These are phyloP conservation scores for Sarcodon aspratus DNA, from an alignment of 768 basidiomycete species.

Conservation along the genomic window DNA sequence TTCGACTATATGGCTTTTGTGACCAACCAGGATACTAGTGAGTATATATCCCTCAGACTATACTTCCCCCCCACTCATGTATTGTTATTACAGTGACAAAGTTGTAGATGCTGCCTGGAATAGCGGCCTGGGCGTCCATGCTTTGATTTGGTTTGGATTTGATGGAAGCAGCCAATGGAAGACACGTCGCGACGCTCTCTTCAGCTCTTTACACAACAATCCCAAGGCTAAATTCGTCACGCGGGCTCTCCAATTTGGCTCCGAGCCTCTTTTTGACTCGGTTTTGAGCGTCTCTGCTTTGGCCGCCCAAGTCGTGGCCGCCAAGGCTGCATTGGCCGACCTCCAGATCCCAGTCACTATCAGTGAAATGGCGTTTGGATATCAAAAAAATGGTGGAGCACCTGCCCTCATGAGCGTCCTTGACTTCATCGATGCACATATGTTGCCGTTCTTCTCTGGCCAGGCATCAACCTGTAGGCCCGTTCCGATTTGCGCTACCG, in stretches of 20 bases:
- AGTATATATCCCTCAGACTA: slow-evolving; percentile 2
- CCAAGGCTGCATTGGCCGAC: slow-evolving; percentile 35
- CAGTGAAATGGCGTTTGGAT: slow-evolving; percentile 26
- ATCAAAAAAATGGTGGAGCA: slow-evolving; percentile 39
- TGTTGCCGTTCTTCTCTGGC: slow-evolving; percentile 57
- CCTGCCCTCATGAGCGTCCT: slow-evolving; percentile 44
- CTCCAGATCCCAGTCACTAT: slow-evolving; percentile 60
- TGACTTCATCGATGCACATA: slow-evolving; percentile 58
- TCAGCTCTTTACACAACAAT: slow-evolving; percentile 15
- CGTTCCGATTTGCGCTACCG: background rate
- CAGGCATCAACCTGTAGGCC: slow-evolving; percentile 41
- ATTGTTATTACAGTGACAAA: slow-evolving; percentile 33
- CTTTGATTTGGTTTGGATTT: slow-evolving; percentile 48
- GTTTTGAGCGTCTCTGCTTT: slow-evolving; percentile 11
- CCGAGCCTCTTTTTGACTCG: slow-evolving; percentile 13
- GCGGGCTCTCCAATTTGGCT: slow-evolving; percentile 15
- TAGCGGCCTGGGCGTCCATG: slow-evolving; percentile 60
- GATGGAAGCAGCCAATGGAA: slow-evolving; percentile 13
- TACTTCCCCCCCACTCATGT: background rate
- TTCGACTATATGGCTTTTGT: slow-evolving; percentile 36
- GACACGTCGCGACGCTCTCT: slow-evolving; percentile 13
- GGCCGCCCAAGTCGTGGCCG: slow-evolving; percentile 35
- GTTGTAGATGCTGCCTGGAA: slow-evolving; percentile 60
- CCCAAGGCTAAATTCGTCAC: slow-evolving; percentile 14
- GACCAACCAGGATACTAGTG: slow-evolving; percentile 29